phyloP scores from a whole-genome alignment of 768 basidiomycete genomes.

The Hygrocybe punicea region DNA sequence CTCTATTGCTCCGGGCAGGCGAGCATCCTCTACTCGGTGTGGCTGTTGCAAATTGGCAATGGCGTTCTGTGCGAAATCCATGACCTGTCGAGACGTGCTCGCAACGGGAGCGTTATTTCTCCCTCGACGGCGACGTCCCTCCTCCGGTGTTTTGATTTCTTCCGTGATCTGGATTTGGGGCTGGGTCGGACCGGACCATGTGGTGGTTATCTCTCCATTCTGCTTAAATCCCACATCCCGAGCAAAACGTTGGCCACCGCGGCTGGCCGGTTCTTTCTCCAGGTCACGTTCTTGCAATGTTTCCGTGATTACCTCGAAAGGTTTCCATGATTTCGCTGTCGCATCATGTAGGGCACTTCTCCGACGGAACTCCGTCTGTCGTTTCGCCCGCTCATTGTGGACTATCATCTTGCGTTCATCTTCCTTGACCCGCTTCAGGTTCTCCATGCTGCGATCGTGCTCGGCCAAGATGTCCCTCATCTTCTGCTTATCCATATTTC shows the following conservation, averaged over 20 bases:
- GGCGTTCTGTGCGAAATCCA: no score
- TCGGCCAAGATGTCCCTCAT: slow-evolving; percentile 34
- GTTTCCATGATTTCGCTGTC: neutral
- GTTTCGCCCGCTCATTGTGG: slow-evolving; percentile 14
- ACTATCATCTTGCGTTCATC: slow-evolving; percentile 21
- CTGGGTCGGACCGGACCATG: neutral
- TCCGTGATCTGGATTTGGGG: neutral
- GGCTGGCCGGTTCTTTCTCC: neutral
- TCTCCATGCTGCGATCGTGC: slow-evolving; percentile 36
- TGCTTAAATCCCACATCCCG: neutral
- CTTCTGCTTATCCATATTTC: slow-evolving; percentile 18
- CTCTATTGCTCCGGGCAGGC: neutral
- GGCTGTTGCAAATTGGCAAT: no score
- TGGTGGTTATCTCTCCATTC: neutral
- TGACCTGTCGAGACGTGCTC: neutral
- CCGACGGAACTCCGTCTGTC: neutral
- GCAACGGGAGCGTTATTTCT: neutral
- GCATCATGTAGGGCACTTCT: neutral
- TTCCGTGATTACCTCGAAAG: neutral
- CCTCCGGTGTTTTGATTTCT: neutral
- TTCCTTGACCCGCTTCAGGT: slow-evolving; percentile 30
- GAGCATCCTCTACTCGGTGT: neutral
- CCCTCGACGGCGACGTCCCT: no score
- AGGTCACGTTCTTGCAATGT: neutral
- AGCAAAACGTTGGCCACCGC: neutral